Evolutionary conservation across 192 early-diverging fungal genomes (phyloP).

Genomic region (Mortierella claussenii): DNA sequence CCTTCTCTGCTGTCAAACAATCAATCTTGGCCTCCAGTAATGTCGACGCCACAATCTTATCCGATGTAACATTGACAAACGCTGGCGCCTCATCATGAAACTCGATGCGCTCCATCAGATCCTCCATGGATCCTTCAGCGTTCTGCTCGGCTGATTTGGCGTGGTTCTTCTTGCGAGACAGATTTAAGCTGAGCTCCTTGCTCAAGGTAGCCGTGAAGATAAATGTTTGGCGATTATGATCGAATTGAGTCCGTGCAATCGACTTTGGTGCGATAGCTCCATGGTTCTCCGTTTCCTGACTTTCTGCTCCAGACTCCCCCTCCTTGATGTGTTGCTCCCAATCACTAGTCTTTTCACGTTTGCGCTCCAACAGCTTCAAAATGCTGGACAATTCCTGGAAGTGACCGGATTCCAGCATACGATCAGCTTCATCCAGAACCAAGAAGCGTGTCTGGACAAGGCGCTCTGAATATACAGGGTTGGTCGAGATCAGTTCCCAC

Average conservation of each 20-base stretch:
- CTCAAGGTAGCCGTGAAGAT: constrained; percentile 93
- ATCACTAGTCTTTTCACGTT: constrained; percentile 53
- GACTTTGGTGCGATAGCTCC: constrained; percentile 6
- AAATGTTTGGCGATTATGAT: constrained; percentile 78
- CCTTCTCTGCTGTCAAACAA: constrained; percentile 86
- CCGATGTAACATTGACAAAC: constrained; percentile 78
- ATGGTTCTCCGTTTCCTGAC: not conserved
- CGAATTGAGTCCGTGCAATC: constrained; percentile 27
- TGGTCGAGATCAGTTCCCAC: constrained; percentile 66
- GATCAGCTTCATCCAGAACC: constrained; percentile 87
- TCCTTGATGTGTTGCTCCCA: constrained; percentile 40
- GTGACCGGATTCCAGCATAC: constrained; percentile 84
- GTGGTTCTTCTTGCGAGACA: constrained; percentile 57
- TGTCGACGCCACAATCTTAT: constrained; percentile 72
- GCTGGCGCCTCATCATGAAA: constrained; percentile 80
- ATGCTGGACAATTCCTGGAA: constrained; percentile 78
- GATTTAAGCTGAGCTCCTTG: constrained; percentile 60
- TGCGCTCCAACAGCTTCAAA: constrained; percentile 61
- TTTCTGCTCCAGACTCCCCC: constrained; percentile 20
- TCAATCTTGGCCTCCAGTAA: constrained; percentile 89
- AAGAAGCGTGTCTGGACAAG: constrained; percentile 73
- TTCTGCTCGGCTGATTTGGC: constrained; percentile 32
- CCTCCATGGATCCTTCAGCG: constrained; percentile 60
- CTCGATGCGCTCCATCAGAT: constrained; percentile 78
- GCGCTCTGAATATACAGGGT: constrained; percentile 63